phyloP scores from a whole-genome alignment of 1,139 yeast species.

The Suhomyces anneliseae region DNA sequence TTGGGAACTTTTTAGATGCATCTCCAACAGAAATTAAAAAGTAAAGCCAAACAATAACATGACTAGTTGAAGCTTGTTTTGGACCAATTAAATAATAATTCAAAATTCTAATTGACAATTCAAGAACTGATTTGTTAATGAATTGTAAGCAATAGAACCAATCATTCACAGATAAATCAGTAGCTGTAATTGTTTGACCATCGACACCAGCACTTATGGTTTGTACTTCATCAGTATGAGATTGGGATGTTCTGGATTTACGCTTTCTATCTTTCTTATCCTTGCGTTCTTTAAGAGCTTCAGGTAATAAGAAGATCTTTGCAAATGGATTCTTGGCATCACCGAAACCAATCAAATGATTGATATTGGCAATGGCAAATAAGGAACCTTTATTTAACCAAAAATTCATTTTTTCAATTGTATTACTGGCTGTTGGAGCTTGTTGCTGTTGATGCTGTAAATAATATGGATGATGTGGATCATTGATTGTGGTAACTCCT shows the following conservation, averaged over 20 bases:
- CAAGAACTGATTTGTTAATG: slow-evolving; percentile 63
- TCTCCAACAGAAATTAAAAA: slow-evolving; percentile 63
- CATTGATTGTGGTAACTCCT: slow-evolving; percentile 28
- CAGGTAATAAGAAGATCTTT: slow-evolving; percentile 65
- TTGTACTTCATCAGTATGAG: slow-evolving; percentile 19
- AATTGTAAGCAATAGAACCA: slow-evolving; percentile 61
- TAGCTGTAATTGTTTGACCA: slow-evolving; percentile 38
- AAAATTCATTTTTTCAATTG: slow-evolving; percentile 62
- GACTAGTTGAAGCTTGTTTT: slow-evolving; percentile 66
- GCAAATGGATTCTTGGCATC: slow-evolving; percentile 75
- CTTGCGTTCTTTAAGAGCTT: slow-evolving; percentile 66
- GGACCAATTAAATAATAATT: slow-evolving; percentile 70
- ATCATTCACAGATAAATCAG: slow-evolving; percentile 47
- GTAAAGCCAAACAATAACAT: slow-evolving; percentile 69
- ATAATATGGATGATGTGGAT: slow-evolving; percentile 36
- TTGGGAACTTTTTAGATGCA: slow-evolving; percentile 49
- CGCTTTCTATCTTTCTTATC: slow-evolving; percentile 70
- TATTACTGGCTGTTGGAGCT: slow-evolving; percentile 28
- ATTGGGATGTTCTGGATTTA: slow-evolving; percentile 38
- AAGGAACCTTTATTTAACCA: slow-evolving; percentile 76
- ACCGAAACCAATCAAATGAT: slow-evolving; percentile 75
- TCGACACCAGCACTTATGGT: slow-evolving; percentile 22
- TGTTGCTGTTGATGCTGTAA: slow-evolving; percentile 27
- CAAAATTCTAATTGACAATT: slow-evolving; percentile 63
- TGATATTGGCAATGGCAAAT: slow-evolving; percentile 72